Base-by-base conservation (phyloP, 768 basidiomycete species). In the Sarcodon aspratus region DNA sequence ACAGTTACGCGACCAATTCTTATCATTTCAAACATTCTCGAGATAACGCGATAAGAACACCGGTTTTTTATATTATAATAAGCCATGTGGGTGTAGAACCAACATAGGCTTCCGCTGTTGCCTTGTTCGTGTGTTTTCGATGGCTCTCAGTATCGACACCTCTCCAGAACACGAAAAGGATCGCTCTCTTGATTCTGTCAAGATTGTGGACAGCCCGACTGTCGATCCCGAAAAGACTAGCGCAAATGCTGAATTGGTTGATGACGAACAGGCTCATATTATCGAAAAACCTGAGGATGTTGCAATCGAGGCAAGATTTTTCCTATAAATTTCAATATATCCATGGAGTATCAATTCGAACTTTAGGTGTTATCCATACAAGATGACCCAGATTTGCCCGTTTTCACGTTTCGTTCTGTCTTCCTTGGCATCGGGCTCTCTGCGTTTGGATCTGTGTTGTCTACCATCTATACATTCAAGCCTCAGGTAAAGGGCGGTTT, bases 401-500 rank as follows among this genome's bases (percentile, higher is more conserved):
- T 68, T 9, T 57, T 74, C 47, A 77, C 76, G 1, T 73, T 76
- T 58, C 69, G 76, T 7, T 62, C 68, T 3, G 54, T 73, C 31
- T 66, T 78, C 53, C 63, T 78, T 15, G 75, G 75, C 7, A 48
- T 68, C 33, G 75, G 75, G 6, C 57, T 77, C 18, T 71, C 72
- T 43, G 69, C 70, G 6, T 77, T 78, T 54, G 66, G 67, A 9
- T 59, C 72, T 31, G 72, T 70, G 13, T 55, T 65, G 3, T 52
- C 59, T 0, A 63, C 63, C 5, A 66, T 67, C 48, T 67, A 67
- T 45, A 66, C 65, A 10, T 66, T 65, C 56, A 65, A 64, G 51
- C 64, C 63, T 9, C 64, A 63, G 61, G 61, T 61, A 27, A 27
- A 3, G 3, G 5, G 21, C 21, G 21, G 21, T 27, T 27, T 27